Evolutionary conservation across 2,329 filamentous ascomycete genomes (phyloP), one percentile per base, ranked within the genome.

Genomic region (Phaeosphaeria sp.): DNA sequence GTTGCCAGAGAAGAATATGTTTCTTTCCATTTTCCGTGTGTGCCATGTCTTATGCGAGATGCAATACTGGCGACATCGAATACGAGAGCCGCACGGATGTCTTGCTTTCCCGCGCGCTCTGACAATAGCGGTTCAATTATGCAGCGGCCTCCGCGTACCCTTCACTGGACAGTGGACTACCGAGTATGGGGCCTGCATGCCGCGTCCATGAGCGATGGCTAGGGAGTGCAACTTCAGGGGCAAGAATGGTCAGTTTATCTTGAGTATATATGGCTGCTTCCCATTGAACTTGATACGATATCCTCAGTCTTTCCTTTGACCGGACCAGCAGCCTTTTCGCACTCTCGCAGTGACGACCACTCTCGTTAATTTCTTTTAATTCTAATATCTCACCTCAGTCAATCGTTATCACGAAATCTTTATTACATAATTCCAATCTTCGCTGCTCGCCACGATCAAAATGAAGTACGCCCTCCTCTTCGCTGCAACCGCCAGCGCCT

Each of bases 381-480:
- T 21, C 41, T 50, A 48, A 46, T 55, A 60, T 53, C 66, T 63
- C 62, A 69, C 67, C 60, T 49, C 41, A 72, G 66, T 72, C 71
- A 67, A 54, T 73, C 68, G 36, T 67, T 70, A 54, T 57, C 50
- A 55, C 44, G 44, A 56, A 50, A 2, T 44, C 6, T 42, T 42
- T 52, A 58, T 50, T 61, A 50, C 49, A 46, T 62, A 64, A 60
- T 60, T n/a, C 47, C 55, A 58, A 58, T 51, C 33, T 4, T 25
- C 36, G 46, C 30, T 36, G 30, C 30, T 36, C 30, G 30, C n/a
- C 39, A 58, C 25, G 47, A 54, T 50, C 52, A 63, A 39, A 48
- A 69, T 69, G 66, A 67, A 65, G 60, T 67, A 69, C 63, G 56
- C 66, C 22, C 49, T 71, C 25, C 62, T 74, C 54, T 68, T 73